phyloP scores from a whole-genome alignment of 371 early-diverging fungal genomes.

The Mortierella sp. region DNA sequence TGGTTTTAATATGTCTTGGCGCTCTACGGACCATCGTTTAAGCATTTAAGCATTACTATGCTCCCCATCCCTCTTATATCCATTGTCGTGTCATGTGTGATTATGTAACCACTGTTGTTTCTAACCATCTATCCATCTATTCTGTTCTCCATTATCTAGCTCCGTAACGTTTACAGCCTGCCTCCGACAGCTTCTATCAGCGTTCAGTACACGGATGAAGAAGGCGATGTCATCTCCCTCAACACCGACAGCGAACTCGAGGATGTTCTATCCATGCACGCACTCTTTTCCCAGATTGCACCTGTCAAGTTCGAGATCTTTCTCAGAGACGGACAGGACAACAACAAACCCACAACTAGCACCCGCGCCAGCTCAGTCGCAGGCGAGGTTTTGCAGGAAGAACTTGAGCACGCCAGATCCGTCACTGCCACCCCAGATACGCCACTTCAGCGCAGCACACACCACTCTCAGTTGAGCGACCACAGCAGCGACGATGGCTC shows the following conservation, averaged over 20 bases:
- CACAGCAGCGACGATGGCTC: conserved; percentile 42
- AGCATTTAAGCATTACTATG: not conserved
- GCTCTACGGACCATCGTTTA: not conserved
- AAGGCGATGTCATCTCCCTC: conserved; percentile 51
- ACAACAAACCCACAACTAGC: not conserved
- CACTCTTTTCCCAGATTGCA: conserved; percentile 35
- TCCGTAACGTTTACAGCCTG: conserved; percentile 33
- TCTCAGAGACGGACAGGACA: conserved; percentile 16
- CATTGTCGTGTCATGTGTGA: not conserved
- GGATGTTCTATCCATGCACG: conserved; percentile 45
- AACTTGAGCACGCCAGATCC: conserved; percentile 6
- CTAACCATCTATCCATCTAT: not conserved
- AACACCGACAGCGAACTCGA: conserved; percentile 49
- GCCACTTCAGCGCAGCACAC: conserved; percentile 2
- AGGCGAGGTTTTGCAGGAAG: not conserved
- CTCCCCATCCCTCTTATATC: not conserved
- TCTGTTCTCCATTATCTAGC: conserved; percentile 12
- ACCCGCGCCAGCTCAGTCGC: conserved; percentile 10
- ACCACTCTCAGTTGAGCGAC: conserved; percentile 9
- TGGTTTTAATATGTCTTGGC: too few species aligned
- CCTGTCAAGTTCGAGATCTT: conserved; percentile 44
- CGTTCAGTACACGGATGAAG: conserved; percentile 52
- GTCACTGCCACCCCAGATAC: conserved; percentile 17
- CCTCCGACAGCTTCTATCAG: conserved; percentile 11
- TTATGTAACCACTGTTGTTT: not conserved